Percentiles rank a stretch among this genome's conserved stretches.
Conservation (phyloP, 768 basidiomycete genomes). For the Lyophyllum semitale region DNA sequence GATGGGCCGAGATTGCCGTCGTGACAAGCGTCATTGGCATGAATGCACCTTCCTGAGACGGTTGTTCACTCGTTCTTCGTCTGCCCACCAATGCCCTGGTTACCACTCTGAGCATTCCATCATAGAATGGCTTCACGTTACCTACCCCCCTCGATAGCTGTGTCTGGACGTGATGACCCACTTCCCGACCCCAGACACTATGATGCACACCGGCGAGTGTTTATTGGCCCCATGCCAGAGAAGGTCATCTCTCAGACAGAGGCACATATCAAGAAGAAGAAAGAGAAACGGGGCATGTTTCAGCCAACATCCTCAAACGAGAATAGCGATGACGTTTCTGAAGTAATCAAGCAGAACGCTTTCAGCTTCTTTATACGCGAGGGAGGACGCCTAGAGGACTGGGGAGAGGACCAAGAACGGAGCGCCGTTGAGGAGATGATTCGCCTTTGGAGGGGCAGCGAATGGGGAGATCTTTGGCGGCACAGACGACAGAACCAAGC, state of each 20-base stretch:
- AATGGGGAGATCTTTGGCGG: constrained; percentile 57
- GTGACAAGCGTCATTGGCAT: constrained; percentile 10
- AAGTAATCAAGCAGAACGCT: constrained; percentile 61
- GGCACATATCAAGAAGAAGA: constrained; percentile 26
- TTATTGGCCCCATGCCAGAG: constrained; percentile 79
- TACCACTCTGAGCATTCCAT: not conserved
- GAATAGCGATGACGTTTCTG: constrained; percentile 37
- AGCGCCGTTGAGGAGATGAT: constrained; percentile 58
- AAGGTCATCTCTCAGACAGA: constrained; percentile 48
- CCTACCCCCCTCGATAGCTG: constrained; percentile 18
- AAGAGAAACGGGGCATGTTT: constrained; percentile 27
- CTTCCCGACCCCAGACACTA: constrained; percentile 21
- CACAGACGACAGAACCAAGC: constrained; percentile 34
- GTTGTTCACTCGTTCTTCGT: not conserved
- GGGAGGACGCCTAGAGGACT: constrained; percentile 68
- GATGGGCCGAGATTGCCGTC: not conserved
- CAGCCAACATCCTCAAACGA: constrained; percentile 24
- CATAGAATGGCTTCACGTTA: constrained; percentile 11
- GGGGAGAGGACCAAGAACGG: constrained; percentile 58
- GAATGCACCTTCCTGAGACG: not conserved
- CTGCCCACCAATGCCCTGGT: not conserved
- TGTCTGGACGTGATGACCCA: constrained; percentile 10
- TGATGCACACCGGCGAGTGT: constrained; percentile 51
- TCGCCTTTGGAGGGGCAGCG: constrained; percentile 62
- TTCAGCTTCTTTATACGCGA: constrained; percentile 61